phyloP scores from a whole-genome alignment of 1,284 basidiomycete genomes.

The Pseudozyma sp. region DNA sequence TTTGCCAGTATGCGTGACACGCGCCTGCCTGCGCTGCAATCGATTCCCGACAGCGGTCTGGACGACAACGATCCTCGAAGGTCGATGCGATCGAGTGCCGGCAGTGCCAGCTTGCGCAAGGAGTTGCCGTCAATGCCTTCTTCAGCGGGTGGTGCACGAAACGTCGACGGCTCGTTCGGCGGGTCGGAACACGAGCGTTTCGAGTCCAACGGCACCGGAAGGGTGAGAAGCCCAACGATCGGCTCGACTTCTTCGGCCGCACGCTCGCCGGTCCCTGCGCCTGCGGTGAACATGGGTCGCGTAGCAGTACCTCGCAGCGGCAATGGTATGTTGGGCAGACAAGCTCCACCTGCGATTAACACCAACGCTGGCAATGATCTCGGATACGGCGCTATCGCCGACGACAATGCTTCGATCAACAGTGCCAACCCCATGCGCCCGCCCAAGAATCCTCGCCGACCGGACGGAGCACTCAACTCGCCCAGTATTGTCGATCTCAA shows the following conservation, averaged over 20 bases:
- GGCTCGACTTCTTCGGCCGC: constrained; percentile 14
- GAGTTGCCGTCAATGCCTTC: constrained; percentile 42
- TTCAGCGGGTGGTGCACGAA: not conserved
- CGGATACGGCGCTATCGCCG: constrained; percentile 10
- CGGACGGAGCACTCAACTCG: constrained; percentile 29
- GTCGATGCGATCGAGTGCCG: constrained; percentile 22
- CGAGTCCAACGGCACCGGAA: constrained; percentile 13
- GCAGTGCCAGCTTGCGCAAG: constrained; percentile 29
- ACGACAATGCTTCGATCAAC: constrained; percentile 21
- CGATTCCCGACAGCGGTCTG: constrained; percentile 30
- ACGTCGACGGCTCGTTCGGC: not conserved
- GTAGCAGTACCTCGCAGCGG: not conserved
- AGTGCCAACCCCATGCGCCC: constrained; percentile 27
- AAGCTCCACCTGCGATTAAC: constrained; percentile 4
- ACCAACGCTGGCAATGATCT: constrained; percentile 2
- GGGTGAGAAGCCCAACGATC: constrained; percentile 17
- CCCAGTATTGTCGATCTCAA: constrained; percentile 20
- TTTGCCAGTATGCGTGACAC: constrained; percentile 33
- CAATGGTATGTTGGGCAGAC: not conserved
- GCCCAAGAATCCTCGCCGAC: constrained; percentile 42
- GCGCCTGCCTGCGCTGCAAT: constrained; percentile 19
- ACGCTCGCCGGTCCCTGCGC: constrained; percentile 15
- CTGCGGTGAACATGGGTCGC: constrained; percentile 7
- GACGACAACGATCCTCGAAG: constrained; percentile 14
- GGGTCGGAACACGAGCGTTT: constrained; percentile 17